Conservation (phyloP, 2,329 filamentous ascomycete genomes). For the Diaporthe aspalathi region DNA sequence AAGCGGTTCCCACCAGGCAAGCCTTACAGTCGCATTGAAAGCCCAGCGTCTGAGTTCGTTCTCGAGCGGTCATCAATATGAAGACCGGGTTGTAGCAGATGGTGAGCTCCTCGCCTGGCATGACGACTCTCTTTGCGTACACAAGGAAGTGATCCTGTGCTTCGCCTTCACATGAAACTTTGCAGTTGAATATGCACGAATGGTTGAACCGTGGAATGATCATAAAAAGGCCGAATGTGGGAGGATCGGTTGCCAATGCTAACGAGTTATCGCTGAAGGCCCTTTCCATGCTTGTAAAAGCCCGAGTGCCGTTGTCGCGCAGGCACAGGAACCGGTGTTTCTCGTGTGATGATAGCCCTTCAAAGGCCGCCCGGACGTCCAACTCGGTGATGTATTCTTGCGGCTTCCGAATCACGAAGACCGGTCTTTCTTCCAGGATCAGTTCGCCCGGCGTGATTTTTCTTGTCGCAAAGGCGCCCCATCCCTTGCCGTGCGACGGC, state of each 20-base stretch:
- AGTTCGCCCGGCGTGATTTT: background rate
- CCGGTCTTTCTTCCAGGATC: background rate
- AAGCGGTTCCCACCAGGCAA: background rate
- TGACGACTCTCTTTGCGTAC: background rate
- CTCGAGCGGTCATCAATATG: too few relatives aligned
- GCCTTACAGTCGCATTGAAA: background rate
- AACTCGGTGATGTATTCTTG: background rate
- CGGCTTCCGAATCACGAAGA: background rate
- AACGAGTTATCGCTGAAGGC: background rate
- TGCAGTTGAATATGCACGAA: too few relatives aligned
- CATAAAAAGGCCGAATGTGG: background rate
- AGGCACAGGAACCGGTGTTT: background rate
- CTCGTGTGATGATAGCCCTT: background rate
- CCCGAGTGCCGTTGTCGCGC: background rate
- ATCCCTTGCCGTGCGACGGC: background rate
- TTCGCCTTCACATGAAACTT: too few relatives aligned
- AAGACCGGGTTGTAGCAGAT: background rate
- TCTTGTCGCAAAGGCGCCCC: background rate
- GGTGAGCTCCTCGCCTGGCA: background rate
- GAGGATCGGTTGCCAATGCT: background rate
- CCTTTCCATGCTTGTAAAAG: background rate
- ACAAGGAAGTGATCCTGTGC: background rate
- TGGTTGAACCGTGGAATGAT: too few relatives aligned
- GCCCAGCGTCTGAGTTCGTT: background rate
- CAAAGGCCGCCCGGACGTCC: background rate